Base-by-base conservation (phyloP, 495 filamentous ascomycete species). In the Penicilliopsis zonata region DNA sequence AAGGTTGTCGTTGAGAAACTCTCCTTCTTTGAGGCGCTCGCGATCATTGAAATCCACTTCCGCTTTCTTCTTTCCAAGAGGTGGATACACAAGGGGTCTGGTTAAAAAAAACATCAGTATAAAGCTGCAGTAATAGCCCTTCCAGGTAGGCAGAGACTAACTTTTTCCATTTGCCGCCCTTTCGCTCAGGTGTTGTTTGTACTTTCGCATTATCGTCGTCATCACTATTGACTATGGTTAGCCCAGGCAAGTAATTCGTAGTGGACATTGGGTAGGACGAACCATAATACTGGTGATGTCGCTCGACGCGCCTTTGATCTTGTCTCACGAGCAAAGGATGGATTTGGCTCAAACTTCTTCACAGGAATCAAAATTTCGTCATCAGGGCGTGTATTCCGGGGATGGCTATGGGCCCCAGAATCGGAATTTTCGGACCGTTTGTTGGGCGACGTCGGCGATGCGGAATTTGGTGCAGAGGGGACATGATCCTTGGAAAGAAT, bases 1-100 rank as follows among this genome's bases (percentile, higher is more conserved):
- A 17, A 98, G 57, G 47, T 84, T 93, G 56, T 98, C 90, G 43
- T 98, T 98, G 12, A 98, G 52, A 34, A 80, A 93, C 42, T 94
- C 68, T n/a, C 74, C 75, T 38, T 84, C 82, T 32, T 87, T 78
- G 13, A 96, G 67, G 21, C 86, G 70, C 13, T 72, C 63, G 31
- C 93, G 77, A 51, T 98, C 90, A 12, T 72, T 65, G 39, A 77
- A 77, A 34, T 82, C 74, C 9, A 96, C 82, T 14, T 76, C 78
- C 12, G 81, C 73, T 40, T 76, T 76, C 40, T 76, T 78, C 38
- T 74, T 74, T 4, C 80, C 84, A 26, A 57, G 61, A 20, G 59
- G 59, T 4, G 83, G 82, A 46, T 79, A 90, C 2, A 80, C 63
- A 13, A 96, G 59, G 8, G 86, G 65, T 14, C 71, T 70, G 5